Evolutionary conservation across 2,329 filamentous ascomycete genomes (phyloP).

Genomic region (Microcera coccophila): DNA sequence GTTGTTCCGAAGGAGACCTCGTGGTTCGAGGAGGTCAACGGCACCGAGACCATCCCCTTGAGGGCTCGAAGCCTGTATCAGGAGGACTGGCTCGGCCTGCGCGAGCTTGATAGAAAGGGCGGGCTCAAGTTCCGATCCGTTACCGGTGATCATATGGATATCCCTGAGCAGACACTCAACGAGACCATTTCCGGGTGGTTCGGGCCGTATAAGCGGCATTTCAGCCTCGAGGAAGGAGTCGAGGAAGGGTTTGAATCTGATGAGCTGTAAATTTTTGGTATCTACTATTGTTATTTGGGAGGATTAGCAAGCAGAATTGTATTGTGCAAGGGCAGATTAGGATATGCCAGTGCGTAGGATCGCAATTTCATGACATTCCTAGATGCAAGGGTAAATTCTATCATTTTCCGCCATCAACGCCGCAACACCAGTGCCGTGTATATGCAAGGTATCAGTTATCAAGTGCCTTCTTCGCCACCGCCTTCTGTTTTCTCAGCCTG

Average conservation of each 20-base stretch:
- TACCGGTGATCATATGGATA: conserved; percentile 78
- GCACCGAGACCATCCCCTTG: conserved; percentile 63
- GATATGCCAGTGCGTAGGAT: conserved; percentile 14
- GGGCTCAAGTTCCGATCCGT: conserved; percentile 71
- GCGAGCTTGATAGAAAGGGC: conserved; percentile 71
- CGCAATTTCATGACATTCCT: conserved; percentile 18
- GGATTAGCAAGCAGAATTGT: neutral
- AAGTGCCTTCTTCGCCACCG: conserved; percentile 49
- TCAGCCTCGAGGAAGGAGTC: conserved; percentile 22
- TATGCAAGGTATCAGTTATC: conserved; percentile 38
- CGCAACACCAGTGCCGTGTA: conserved; percentile 31
- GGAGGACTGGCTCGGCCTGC: conserved; percentile 92
- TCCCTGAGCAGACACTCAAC: conserved; percentile 62
- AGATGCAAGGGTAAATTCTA: conserved; percentile 14
- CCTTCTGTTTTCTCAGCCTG: conserved; percentile 57
- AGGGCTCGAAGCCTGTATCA: conserved; percentile 69
- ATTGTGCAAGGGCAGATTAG: neutral
- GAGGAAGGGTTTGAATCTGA: conserved; percentile 21
- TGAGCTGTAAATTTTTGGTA: conserved; percentile 33
- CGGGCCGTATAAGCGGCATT: conserved; percentile 47
- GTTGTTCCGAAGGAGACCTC: conserved; percentile 86
- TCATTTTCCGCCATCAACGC: conserved; percentile 29
- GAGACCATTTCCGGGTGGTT: conserved; percentile 65
- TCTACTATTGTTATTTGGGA: conserved; percentile 2
- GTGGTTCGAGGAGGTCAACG: conserved; percentile 87